Evolutionary conservation across 2,329 filamentous ascomycete genomes (phyloP).

Genomic region (Colletotrichum agaves): DNA sequence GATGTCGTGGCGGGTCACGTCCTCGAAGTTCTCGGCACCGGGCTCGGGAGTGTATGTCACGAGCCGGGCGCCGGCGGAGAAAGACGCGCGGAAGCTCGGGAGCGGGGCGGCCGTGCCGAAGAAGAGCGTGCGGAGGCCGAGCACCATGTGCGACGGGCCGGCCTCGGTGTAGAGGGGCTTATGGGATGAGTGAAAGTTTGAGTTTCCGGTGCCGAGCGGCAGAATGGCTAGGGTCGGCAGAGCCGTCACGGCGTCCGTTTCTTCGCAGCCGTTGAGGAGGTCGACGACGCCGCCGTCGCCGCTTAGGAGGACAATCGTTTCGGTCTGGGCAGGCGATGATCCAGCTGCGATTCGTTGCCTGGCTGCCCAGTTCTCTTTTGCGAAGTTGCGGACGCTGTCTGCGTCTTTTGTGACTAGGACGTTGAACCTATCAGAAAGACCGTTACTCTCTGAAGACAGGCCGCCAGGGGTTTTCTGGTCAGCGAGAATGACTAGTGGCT

Average conservation of each 20-base stretch:
- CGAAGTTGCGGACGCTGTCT: constrained; percentile 73
- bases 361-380: constrained; percentile 52
- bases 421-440: constrained; percentile 51
- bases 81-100: constrained; percentile 70
- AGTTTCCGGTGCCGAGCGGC: constrained; percentile 74
- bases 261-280: constrained; percentile 73
- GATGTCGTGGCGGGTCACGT: constrained; percentile 45
- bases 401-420: constrained; percentile 72
- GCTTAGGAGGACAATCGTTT: constrained; percentile 81
- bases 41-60: constrained; percentile 50
- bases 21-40: constrained; percentile 15
- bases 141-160: constrained; percentile 55
- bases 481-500: constrained; percentile 63
- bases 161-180: constrained; percentile 62
- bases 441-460: constrained; percentile 7
- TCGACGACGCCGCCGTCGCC: constrained; percentile 91
- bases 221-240: constrained; percentile 63
- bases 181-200: constrained; percentile 71
- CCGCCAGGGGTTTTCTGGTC: constrained; percentile 25
- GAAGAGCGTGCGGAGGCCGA: constrained; percentile 68
- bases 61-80: constrained; percentile 67
- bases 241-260: constrained; percentile 30
- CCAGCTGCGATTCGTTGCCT: constrained; percentile 42
- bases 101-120: constrained; percentile 64
- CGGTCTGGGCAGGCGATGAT: constrained; percentile 24